These are phyloP conservation scores for Suillus ampliporus DNA, from an alignment of 768 basidiomycete genomes.

Conservation along the genomic window DNA sequence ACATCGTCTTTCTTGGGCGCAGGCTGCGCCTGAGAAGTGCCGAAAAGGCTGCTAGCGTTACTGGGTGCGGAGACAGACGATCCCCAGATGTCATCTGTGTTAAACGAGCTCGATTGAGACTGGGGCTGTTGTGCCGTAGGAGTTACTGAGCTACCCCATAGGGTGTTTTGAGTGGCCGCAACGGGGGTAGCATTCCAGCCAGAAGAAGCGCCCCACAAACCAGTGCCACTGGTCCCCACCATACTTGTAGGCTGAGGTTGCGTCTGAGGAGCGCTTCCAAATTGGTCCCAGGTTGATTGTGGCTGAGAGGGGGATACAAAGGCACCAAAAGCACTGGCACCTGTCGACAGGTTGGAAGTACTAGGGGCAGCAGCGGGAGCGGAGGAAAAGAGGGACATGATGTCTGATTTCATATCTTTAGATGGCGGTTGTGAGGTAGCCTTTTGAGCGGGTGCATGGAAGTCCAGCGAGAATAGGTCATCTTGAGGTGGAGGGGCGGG, in stretches of 20 bases:
- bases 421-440: conserved; percentile 44
- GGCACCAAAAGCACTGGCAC: conserved; percentile 42
- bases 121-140: conserved; percentile 25
- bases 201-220: conserved; percentile 70
- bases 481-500: conserved; percentile 48
- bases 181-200: conserved; percentile 57
- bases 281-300: conserved; percentile 32
- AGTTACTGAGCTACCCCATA: conserved; percentile 41
- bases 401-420: conserved; percentile 85
- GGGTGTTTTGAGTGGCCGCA: conserved; percentile 30
- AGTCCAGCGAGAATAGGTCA: conserved; percentile 87
- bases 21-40: conserved; percentile 34
- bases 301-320: conserved; percentile 34
- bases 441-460: conserved; percentile 59
- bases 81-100: conserved; percentile 68
- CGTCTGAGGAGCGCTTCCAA: conserved; percentile 28
- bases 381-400: conserved; percentile 79
- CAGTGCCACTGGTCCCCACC: conserved; percentile 58
- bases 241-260: conserved; percentile 50
- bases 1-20: conserved; percentile 73
- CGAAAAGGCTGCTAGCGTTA: conserved; percentile 39
- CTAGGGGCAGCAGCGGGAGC: conserved; percentile 28
- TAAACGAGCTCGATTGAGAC: conserved; percentile 30
- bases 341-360: conserved; percentile 27
- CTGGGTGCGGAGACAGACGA: conserved; percentile 30